Conservation (phyloP, 106 monocot species). For the Narthecium ossifragum region DNA sequence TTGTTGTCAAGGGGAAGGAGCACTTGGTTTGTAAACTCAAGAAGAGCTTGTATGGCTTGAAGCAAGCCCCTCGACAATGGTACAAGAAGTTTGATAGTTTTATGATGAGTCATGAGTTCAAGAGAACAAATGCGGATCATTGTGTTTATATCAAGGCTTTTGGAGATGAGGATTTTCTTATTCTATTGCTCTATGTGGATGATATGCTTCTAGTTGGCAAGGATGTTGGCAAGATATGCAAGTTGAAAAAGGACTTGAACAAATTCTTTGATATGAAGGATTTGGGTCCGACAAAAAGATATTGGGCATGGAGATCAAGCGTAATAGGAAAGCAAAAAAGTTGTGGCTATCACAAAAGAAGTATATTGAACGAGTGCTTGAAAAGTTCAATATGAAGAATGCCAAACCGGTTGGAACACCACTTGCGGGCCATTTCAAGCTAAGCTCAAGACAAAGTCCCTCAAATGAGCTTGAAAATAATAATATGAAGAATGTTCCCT, state of each 20-base stretch:
- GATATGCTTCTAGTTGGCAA: too few species aligned
- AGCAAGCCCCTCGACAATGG: neutral
- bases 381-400: too few species aligned
- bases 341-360: too few species aligned
- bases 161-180: neutral
- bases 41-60: conserved; percentile 12
- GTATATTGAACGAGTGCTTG: too few species aligned
- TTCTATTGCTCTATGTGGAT: neutral
- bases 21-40: conserved; percentile 4
- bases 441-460: too few species aligned
- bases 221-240: neutral
- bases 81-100: neutral
- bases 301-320: neutral
- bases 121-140: neutral
- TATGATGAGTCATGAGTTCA: neutral
- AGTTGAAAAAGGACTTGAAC: neutral
- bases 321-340: too few species aligned
- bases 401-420: too few species aligned
- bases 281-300: neutral
- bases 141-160: neutral
- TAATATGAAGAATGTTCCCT: too few species aligned
- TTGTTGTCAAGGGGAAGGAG: neutral
- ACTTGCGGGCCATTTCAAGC: too few species aligned
- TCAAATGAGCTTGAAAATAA: too few species aligned
- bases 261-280: conserved; percentile 1